A percentile compares a stretch with the other conserved stretches of the same genome.
These are phyloP conservation scores for Phytomonas sp. DNA, from an alignment of 208 protist genomes.

Conservation along the genomic window DNA sequence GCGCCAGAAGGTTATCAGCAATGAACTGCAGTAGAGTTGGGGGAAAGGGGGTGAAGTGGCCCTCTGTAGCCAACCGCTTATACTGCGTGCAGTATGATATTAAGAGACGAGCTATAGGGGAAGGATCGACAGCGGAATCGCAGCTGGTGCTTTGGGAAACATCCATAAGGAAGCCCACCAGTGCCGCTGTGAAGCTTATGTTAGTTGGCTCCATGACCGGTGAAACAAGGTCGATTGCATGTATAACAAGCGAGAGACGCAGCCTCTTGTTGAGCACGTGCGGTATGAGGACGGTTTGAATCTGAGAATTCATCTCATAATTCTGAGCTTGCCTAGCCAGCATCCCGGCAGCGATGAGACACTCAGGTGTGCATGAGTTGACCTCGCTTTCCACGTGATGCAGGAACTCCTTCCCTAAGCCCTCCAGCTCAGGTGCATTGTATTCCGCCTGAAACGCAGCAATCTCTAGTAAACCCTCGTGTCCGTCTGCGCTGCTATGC, in stretches of 20 bases:
- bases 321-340: background rate
- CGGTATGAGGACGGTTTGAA: background rate
- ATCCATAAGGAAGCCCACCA: background rate
- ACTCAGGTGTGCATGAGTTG: background rate
- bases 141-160: background rate
- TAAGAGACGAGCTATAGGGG: background rate
- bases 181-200: background rate
- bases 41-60: background rate
- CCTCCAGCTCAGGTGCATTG: conserved; percentile 36
- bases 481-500: background rate
- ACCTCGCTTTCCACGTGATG: conserved; percentile 15
- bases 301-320: background rate
- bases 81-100: background rate
- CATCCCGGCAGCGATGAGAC: conserved; percentile 12
- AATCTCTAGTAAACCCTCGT: conserved; percentile 16
- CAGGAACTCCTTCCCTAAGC: conserved; percentile 14
- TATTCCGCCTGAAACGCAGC: conserved; percentile 23
- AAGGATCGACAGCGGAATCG: background rate
- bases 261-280: background rate
- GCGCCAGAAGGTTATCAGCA: background rate
- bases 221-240: background rate
- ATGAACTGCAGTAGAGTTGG: background rate
- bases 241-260: background rate
- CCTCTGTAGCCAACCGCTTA: background rate
- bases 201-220: background rate